These are phyloP conservation scores for Cylindrotheca fusiformis DNA, from an alignment of 108 stramenopile genomes.

Conservation along the genomic window DNA sequence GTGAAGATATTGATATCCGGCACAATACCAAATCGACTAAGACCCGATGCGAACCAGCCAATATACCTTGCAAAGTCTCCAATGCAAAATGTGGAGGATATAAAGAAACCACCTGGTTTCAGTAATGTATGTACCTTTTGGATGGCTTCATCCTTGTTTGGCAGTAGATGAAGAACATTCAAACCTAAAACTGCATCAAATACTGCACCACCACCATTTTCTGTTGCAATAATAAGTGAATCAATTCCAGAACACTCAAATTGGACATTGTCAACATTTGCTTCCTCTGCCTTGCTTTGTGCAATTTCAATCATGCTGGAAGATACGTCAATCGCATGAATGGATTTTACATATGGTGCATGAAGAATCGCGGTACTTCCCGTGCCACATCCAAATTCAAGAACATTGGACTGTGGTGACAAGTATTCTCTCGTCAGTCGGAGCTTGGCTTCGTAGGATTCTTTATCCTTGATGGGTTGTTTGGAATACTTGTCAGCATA, in stretches of 20 bases:
- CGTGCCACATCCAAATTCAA: constrained; percentile 35
- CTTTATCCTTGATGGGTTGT: constrained; percentile 18
- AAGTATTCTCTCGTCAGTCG: constrained; percentile 23
- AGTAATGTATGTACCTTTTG: neutral
- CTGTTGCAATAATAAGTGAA: constrained; percentile 3
- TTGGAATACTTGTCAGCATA: constrained; percentile 24
- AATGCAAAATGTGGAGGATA: neutral
- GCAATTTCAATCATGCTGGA: constrained; percentile 16
- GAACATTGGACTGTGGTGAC: neutral
- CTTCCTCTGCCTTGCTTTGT: constrained; percentile 1
- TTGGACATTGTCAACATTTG: constrained; percentile 16
- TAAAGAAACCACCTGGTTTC: neutral
- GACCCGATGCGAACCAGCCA: too few species aligned
- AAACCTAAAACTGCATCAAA: constrained; percentile 24
- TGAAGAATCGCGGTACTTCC: constrained; percentile 20
- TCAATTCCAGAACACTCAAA: constrained; percentile 10
- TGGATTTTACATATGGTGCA: constrained; percentile 22
- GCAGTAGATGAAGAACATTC: constrained; percentile 16
- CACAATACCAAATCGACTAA: neutral
- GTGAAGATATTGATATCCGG: neutral
- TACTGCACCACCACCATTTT: too few species aligned
- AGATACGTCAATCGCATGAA: constrained; percentile 26
- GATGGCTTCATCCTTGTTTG: constrained; percentile 1
- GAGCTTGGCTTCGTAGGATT: constrained; percentile 25
- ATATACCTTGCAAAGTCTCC: neutral